Evolutionary conservation across 192 early-diverging fungal species (phyloP).

Genomic region (Linnemannia schmuckeri): DNA sequence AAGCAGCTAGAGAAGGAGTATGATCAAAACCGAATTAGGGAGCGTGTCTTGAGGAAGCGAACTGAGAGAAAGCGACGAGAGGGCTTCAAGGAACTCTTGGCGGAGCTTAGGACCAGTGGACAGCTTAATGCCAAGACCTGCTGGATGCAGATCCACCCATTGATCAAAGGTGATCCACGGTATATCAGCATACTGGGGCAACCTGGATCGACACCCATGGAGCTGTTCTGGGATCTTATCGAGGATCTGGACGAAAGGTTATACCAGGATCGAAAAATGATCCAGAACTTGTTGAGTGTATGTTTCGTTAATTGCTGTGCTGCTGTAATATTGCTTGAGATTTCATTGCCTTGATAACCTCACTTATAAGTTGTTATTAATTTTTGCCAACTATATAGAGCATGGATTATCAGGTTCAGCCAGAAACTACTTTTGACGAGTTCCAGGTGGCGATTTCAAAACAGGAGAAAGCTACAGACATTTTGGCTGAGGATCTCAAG

Average conservation of each 20-base stretch:
- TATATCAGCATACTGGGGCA: constrained; percentile 83
- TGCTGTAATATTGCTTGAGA: background rate
- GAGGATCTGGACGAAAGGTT: constrained; percentile 84
- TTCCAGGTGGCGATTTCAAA: constrained; percentile 48
- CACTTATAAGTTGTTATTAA: background rate
- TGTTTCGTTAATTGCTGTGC: constrained; percentile 23
- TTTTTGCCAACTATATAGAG: constrained; percentile 27
- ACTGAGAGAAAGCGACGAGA: constrained; percentile 82
- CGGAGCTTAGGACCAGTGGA: constrained; percentile 67
- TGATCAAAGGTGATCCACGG: constrained; percentile 76
- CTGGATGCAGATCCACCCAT: constrained; percentile 90
- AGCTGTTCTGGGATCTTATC: constrained; percentile 94
- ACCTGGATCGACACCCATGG: constrained; percentile 87
- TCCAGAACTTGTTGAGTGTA: constrained; percentile 76
- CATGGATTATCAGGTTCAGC: constrained; percentile 61
- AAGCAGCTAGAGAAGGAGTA: constrained; percentile 72
- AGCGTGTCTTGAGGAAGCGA: constrained; percentile 62
- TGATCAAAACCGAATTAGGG: constrained; percentile 59
- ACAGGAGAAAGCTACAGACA: constrained; percentile 33
- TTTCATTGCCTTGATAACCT: background rate
- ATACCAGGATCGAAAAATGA: constrained; percentile 74
- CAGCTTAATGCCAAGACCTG: constrained; percentile 77
- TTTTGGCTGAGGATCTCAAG: constrained; percentile 54
- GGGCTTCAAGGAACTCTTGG: constrained; percentile 76
- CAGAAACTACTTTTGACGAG: constrained; percentile 60